Percentiles rank a stretch among this genome's conserved stretches.
Conservation (phyloP, 2,329 filamentous ascomycete genomes). For the Lachnellula cervina region DNA sequence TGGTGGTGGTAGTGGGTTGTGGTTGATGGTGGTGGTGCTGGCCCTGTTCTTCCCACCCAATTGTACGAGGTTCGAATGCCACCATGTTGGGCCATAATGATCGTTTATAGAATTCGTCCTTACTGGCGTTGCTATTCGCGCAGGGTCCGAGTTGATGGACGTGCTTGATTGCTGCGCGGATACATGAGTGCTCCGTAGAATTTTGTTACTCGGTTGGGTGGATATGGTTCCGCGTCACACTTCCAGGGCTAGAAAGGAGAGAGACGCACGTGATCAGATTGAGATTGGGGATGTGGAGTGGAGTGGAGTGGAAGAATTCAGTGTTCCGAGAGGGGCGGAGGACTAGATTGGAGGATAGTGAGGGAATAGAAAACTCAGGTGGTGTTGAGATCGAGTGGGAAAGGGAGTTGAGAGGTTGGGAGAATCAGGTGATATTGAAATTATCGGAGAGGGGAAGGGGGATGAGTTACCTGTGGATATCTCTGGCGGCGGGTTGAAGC, state of each 20-base stretch:
- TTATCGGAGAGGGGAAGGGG: too few species aligned
- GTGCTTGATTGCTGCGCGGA: slow-evolving; percentile 37
- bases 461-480: too few species aligned
- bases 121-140: slow-evolving; percentile 37
- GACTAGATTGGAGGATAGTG: slow-evolving; percentile 12
- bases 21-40: too few species aligned
- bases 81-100: slow-evolving; percentile 78
- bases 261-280: slow-evolving; percentile 5
- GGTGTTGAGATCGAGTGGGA: neutral
- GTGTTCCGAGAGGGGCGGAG: slow-evolving; percentile 14
- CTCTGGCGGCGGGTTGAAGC: too few species aligned
- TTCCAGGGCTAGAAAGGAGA: slow-evolving; percentile 45
- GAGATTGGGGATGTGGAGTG: slow-evolving; percentile 15
- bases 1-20: too few species aligned
- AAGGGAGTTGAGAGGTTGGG: neutral
- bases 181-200: slow-evolving; percentile 23
- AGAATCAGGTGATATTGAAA: neutral
- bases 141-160: slow-evolving; percentile 31
- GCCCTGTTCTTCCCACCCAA: slow-evolving; percentile 81
- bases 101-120: slow-evolving; percentile 54
- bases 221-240: slow-evolving; percentile 94
- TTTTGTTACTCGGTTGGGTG: too few species aligned
- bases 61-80: slow-evolving; percentile 79
- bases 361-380: neutral
- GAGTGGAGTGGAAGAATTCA: slow-evolving; percentile 16